Conservation (phyloP, 345 rosid species). For the Arabis alpina region DNA sequence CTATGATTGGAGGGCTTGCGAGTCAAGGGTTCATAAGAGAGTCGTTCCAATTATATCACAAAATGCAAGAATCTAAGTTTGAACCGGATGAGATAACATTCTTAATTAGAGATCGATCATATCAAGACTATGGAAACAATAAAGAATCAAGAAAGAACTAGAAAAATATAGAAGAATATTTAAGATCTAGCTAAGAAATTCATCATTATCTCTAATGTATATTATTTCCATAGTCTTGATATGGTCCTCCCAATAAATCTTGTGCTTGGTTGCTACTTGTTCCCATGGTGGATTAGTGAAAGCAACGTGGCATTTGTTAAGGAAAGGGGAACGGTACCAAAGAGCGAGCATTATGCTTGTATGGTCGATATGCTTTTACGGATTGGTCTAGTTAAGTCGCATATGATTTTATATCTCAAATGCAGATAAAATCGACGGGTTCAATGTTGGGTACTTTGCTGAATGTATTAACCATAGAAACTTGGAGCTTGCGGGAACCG, state of each 20-base stretch:
- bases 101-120: too few relatives aligned
- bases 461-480: constrained; percentile 67
- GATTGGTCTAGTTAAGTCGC: constrained; percentile 72
- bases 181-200: too few relatives aligned
- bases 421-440: constrained; percentile 65
- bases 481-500: constrained; percentile 64
- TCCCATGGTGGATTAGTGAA: constrained; percentile 79
- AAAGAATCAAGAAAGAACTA: too few relatives aligned
- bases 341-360: constrained; percentile 87
- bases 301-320: constrained; percentile 70
- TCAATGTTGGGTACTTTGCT: constrained; percentile 84
- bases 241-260: too few relatives aligned
- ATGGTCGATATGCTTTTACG: constrained; percentile 81
- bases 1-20: constrained; percentile 88
- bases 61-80: constrained; percentile 61
- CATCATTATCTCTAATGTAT: too few relatives aligned
- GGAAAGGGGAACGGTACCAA: constrained; percentile 51
- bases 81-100: constrained; percentile 77
- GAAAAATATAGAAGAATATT: too few relatives aligned
- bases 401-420: constrained; percentile 51
- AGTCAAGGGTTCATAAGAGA: constrained; percentile 70
- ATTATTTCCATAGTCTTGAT: too few relatives aligned
- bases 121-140: too few relatives aligned
- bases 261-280: constrained; percentile 81
- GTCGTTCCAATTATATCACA: constrained; percentile 57